Evolutionary conservation across 2,329 filamentous ascomycete genomes (phyloP).

Genomic region (Xylaria sp.): DNA sequence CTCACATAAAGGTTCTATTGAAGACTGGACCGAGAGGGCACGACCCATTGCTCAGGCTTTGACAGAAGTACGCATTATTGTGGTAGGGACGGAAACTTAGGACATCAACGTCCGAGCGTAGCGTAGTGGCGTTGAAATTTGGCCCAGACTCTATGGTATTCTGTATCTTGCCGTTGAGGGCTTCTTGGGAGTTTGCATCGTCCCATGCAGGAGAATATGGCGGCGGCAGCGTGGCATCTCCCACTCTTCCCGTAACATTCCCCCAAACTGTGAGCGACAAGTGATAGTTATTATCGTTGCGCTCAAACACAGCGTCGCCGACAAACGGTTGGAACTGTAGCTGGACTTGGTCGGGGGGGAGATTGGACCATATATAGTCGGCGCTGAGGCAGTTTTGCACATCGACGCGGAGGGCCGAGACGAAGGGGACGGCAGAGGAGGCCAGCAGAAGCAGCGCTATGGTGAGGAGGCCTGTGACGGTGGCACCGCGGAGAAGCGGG

Average conservation of each 20-base stretch:
- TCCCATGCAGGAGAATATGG: slow-evolving; percentile 69
- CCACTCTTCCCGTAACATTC: slow-evolving; percentile 82
- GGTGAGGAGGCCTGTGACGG: slow-evolving; percentile 15
- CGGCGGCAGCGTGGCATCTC: slow-evolving; percentile 66
- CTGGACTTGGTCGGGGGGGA: slow-evolving; percentile 58
- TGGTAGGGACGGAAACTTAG: slow-evolving; percentile 79
- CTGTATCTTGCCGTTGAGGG: slow-evolving; percentile 79
- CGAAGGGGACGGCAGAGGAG: slow-evolving; percentile 55
- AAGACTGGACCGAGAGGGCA: slow-evolving; percentile 85
- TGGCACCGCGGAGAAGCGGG: slow-evolving; percentile 16
- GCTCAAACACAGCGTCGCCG: slow-evolving; percentile 79
- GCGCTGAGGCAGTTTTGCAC: slow-evolving; percentile 86
- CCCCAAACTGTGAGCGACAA: slow-evolving; percentile 86
- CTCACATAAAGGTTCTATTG: slow-evolving; percentile 56
- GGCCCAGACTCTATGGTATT: slow-evolving; percentile 62
- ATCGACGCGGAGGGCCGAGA: slow-evolving; percentile 72
- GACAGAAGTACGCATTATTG: slow-evolving; percentile 72
- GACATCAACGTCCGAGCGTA: slow-evolving; percentile 76
- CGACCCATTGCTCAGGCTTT: slow-evolving; percentile 64
- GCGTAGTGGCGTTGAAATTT: slow-evolving; percentile 74
- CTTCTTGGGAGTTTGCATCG: slow-evolving; percentile 61
- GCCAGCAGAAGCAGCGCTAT: slow-evolving; percentile 52
- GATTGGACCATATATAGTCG: slow-evolving; percentile 63
- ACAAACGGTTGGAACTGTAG: slow-evolving; percentile 84
- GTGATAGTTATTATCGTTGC: slow-evolving; percentile 66